Percentiles rank a stretch among this genome's conserved stretches.
phyloP scores from a whole-genome alignment of 1,284 basidiomycete genomes.

The Ganoderma lingzhi region DNA sequence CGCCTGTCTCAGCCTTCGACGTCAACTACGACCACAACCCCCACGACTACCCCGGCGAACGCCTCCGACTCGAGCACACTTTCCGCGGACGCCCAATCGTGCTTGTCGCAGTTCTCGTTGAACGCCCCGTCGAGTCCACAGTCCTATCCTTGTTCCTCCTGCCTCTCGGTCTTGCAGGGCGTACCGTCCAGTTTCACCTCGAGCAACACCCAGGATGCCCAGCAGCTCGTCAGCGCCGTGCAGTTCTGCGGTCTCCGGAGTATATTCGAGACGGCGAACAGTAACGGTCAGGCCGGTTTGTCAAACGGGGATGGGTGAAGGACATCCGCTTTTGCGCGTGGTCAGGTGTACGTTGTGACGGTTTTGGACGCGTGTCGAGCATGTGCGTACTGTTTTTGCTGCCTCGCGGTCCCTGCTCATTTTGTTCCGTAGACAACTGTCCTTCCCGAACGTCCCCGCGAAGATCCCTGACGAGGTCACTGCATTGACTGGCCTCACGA shows the following conservation, averaged over 20 bases:
- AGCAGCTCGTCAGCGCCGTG: constrained; percentile 46
- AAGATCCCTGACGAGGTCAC: constrained; percentile 53
- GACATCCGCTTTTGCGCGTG: constrained; percentile 57
- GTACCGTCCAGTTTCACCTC: constrained; percentile 48
- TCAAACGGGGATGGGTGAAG: constrained; percentile 56
- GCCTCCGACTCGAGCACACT: constrained; percentile 37
- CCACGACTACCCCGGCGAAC: constrained; percentile 30
- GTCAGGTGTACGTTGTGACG: constrained; percentile 56
- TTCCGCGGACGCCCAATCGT: constrained; percentile 51
- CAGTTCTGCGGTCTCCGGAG: constrained; percentile 62
- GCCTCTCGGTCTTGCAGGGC: constrained; percentile 50
- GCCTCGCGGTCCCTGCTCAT: not conserved
- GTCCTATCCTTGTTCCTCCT: constrained; percentile 57
- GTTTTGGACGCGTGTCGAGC: constrained; percentile 49
- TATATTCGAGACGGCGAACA: constrained; percentile 53
- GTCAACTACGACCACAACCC: constrained; percentile 20
- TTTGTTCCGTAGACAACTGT: constrained; percentile 46
- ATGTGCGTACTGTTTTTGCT: constrained; percentile 46
- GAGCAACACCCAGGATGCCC: constrained; percentile 42
- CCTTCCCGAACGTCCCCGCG: constrained; percentile 56
- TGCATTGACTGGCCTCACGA: constrained; percentile 49
- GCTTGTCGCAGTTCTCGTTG: constrained; percentile 55
- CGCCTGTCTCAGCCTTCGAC: constrained; percentile 28
- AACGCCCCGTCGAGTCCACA: constrained; percentile 54
- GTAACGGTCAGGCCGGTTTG: constrained; percentile 48